Conservation (phyloP, 495 filamentous ascomycete species). For the Hyaloscypha bicolor region DNA sequence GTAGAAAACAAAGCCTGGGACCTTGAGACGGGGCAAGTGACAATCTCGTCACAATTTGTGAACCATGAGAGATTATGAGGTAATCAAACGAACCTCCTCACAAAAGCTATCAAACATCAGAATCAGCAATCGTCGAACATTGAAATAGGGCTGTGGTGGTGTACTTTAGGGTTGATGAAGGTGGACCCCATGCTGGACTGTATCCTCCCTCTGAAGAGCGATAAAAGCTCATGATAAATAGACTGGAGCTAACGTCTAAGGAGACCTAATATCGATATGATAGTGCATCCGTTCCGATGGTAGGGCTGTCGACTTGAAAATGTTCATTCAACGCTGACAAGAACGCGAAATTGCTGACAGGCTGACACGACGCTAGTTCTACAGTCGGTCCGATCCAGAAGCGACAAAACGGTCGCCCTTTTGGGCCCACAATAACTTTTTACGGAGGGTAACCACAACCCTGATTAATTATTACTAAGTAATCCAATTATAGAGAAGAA, state of each 20-base stretch:
- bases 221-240: slow-evolving; percentile 11
- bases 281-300: neutral
- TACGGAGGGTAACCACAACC: too few species aligned
- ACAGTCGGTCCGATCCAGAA: too few species aligned
- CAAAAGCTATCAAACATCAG: slow-evolving; percentile 10
- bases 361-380: too few species aligned
- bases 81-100: slow-evolving; percentile 13
- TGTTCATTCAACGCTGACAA: neutral
- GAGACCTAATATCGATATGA: neutral
- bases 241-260: neutral
- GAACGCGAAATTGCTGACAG: neutral
- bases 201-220: slow-evolving; percentile 5
- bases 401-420: too few species aligned
- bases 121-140: neutral
- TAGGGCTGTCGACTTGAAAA: neutral
- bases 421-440: too few species aligned
- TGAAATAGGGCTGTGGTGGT: neutral
- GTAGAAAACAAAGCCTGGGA: neutral
- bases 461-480: too few species aligned
- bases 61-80: neutral
- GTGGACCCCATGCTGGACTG: slow-evolving; percentile 7
- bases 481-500: too few species aligned
- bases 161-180: slow-evolving; percentile 14
- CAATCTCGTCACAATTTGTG: neutral
- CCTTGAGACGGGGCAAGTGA: neutral